Conservation (phyloP, 148 eudicot genomes). For the Cornus suecica region DNA sequence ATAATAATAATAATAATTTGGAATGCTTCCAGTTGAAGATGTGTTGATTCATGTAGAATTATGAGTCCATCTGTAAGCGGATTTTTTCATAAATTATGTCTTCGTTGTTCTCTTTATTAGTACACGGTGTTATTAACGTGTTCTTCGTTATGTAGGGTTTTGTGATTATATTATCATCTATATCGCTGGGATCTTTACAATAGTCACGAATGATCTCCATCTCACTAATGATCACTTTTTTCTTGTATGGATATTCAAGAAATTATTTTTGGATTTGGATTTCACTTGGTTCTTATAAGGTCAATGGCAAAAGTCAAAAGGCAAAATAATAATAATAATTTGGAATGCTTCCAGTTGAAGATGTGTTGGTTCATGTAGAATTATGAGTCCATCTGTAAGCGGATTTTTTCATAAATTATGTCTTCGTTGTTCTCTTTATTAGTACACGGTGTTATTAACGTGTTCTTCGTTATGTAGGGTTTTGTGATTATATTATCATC, state of each 20-base stretch:
- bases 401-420: background rate
- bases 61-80: background rate
- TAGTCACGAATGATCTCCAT: too few species aligned
- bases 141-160: too few species aligned
- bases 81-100: too few species aligned
- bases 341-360: background rate
- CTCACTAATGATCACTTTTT: too few species aligned
- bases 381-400: background rate
- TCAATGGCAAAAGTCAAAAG: background rate
- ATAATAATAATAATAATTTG: too few species aligned
- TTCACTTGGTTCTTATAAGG: background rate
- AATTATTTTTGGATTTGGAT: background rate
- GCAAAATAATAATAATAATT: too few species aligned
- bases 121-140: too few species aligned
- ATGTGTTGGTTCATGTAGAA: background rate
- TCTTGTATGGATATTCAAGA: too few species aligned
- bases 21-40: background rate
- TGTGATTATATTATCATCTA: background rate
- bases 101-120: too few species aligned
- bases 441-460: background rate
- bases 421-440: background rate
- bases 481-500: slow-evolving; percentile 1
- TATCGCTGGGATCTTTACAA: too few species aligned
- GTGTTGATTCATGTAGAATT: background rate
- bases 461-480: background rate